Conservation (phyloP, 805 yeast genomes). For the Candida peoriensis region DNA sequence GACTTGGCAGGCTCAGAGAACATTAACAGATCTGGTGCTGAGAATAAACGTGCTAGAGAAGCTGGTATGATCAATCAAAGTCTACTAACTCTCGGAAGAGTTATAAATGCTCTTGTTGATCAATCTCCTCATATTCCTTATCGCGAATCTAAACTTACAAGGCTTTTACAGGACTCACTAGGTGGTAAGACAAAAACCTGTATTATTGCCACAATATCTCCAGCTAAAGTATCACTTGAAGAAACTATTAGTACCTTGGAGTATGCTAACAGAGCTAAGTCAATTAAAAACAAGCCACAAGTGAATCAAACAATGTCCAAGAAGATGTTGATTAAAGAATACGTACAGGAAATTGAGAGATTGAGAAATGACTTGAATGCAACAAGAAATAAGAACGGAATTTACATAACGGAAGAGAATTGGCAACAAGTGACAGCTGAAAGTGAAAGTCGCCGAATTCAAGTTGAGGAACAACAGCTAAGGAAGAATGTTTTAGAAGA, state of each 20-base stretch:
- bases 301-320: constrained; percentile 55
- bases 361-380: constrained; percentile 58
- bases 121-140: constrained; percentile 71
- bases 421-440: constrained; percentile 40
- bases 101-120: constrained; percentile 69
- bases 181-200: constrained; percentile 85
- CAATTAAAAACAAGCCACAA: constrained; percentile 65
- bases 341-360: constrained; percentile 48
- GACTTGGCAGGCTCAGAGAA: constrained; percentile 94
- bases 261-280: constrained; percentile 79
- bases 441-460: constrained; percentile 43
- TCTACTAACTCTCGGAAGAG: constrained; percentile 78
- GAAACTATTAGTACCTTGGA: constrained; percentile 80
- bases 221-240: constrained; percentile 64
- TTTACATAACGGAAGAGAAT: constrained; percentile 51
- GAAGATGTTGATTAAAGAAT: constrained; percentile 47
- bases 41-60: constrained; percentile 78
- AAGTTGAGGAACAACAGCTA: constrained; percentile 45
- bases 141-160: constrained; percentile 75
- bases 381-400: constrained; percentile 60
- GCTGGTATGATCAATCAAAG: constrained; percentile 91
- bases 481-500: constrained; percentile 43
- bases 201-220: constrained; percentile 77
- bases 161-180: constrained; percentile 72
- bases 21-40: constrained; percentile 78